A percentile compares a stretch with the other conserved stretches of the same genome.
Conservation (phyloP, 306 rosid genomes). For the Rubus idaeus region DNA sequence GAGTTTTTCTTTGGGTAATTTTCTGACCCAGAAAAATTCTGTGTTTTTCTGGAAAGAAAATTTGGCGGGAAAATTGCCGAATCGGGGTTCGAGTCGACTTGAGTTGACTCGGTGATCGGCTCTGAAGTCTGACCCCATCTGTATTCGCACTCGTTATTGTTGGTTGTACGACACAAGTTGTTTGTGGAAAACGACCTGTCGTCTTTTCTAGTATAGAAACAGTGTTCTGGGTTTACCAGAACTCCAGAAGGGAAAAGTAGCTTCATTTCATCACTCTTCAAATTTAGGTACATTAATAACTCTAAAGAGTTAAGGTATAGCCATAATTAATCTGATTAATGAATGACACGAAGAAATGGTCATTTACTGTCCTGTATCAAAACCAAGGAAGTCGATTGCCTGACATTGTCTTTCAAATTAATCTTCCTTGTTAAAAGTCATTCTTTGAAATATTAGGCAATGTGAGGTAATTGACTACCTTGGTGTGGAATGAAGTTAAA, state of each 20-base stretch:
- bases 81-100: background rate
- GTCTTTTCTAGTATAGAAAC: background rate
- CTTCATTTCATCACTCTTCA: background rate
- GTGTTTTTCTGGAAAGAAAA: background rate
- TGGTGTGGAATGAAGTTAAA: background rate
- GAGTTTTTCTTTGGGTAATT: background rate
- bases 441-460: background rate
- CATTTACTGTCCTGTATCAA: background rate
- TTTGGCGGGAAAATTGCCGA: conserved; percentile 16
- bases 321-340: no score
- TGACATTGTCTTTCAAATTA: background rate
- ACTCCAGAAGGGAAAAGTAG: background rate
- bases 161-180: background rate
- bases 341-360: background rate
- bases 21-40: background rate
- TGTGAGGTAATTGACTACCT: background rate
- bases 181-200: conserved; percentile 2
- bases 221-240: background rate
- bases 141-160: no score
- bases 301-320: background rate
- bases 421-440: no score
- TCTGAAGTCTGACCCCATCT: background rate
- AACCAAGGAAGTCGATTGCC: background rate
- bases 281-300: background rate
- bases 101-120: background rate